These are phyloP conservation scores for Sphagnum contortum DNA, from an alignment of 225 moss, liverwort and hornwort genomes.

Conservation along the genomic window DNA sequence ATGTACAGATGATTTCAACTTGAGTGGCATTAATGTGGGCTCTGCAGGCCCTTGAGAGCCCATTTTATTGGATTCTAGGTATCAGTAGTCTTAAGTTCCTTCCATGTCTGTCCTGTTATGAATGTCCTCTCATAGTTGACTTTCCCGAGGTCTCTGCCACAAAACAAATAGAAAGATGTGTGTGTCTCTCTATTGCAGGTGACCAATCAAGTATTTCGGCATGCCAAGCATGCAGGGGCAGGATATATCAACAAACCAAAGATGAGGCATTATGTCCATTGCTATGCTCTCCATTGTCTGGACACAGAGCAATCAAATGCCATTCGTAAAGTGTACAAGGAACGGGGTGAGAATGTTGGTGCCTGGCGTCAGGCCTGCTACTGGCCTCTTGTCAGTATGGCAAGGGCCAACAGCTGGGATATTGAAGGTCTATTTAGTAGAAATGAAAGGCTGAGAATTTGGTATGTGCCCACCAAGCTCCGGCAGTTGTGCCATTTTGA, in stretches of 20 bases:
- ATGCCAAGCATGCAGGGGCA: constrained; percentile 65
- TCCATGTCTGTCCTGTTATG: too few species aligned
- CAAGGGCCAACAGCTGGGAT: constrained; percentile 51
- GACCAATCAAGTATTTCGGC: constrained; percentile 65
- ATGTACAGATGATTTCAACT: too few species aligned
- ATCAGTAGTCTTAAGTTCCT: too few species aligned
- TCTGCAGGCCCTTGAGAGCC: too few species aligned
- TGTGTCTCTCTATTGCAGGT: constrained; percentile 22
- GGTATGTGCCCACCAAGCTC: constrained; percentile 70
- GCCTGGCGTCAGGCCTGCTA: constrained; percentile 57
- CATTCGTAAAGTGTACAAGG: constrained; percentile 46
- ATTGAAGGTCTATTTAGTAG: constrained; percentile 62
- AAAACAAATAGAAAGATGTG: too few species aligned
- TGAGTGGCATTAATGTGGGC: too few species aligned
- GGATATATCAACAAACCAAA: constrained; percentile 72
- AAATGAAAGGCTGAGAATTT: constrained; percentile 55
- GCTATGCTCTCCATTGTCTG: constrained; percentile 63
- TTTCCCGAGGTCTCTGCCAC: background rate
- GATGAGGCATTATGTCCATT: constrained; percentile 72
- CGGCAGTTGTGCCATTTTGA: constrained; percentile 62
- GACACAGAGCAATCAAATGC: constrained; percentile 54
- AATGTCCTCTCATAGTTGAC: background rate
- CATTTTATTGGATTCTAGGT: too few species aligned
- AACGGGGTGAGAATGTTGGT: constrained; percentile 63
- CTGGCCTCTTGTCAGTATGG: constrained; percentile 49